Base-by-base conservation (phyloP, 345 rosid genomes). In the Lepidium africanum region DNA sequence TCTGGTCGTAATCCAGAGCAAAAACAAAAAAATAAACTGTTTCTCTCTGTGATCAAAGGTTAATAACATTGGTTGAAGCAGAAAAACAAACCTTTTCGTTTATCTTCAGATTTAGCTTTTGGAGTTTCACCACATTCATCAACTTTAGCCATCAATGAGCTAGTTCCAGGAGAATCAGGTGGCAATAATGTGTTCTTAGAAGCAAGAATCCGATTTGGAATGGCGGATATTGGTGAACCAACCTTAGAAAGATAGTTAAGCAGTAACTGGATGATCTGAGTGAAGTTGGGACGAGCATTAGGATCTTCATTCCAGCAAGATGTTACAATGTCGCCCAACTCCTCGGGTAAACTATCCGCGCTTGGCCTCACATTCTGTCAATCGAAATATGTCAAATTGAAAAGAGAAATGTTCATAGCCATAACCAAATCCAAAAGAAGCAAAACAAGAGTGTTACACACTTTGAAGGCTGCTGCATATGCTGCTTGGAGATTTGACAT, bases 401-500 rank as follows among this genome's bases (percentile, higher is more conserved):
- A 15, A n/a, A 47, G 17, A 53, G 38, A 32, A 17, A 53, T 3
- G 61, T 52, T 6, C 6, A 25, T 32, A 36, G 55, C 41, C 14
- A 32, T 30, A 59, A 30, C 0, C 43, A 45, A 32, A 55, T 14
- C n/a, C 13, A 32, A 35, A 60, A 54, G 47, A 43, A 39, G 1
- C 27, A 39, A 15, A 49, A 19, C 6, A 63, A 7, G 21, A 14
- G 15, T 41, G 11, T 6, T 42, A 42, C 69, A 52, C 80, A 84
- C 97, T 85, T 91, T 94, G 56, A 94, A 94, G 19, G 96, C 99
- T 9, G 95, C 97, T 38, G 99, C 95, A 76, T 91, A 94, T 72
- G 95, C 96, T 61, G 97, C 99, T 85, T 91, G 96, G 16, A 94
- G 96, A 81, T 94, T 94, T 2, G 96, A 94, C 97, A 93, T 93